Evolutionary conservation across 75 land plant genomes (phyloP), one percentile per base, ranked within the genome.

Genomic region (Cupressus sempervirens): DNA sequence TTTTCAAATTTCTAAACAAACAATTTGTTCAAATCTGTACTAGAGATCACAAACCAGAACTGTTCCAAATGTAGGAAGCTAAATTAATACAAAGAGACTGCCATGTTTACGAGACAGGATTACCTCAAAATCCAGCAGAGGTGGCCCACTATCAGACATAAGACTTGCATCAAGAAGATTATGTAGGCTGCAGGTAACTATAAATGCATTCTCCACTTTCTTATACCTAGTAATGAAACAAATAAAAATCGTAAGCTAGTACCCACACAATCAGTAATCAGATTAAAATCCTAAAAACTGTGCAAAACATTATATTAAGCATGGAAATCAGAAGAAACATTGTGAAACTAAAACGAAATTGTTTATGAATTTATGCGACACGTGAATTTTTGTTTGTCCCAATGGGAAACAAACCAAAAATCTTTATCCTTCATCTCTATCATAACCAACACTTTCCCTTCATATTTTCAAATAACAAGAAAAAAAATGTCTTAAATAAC

Each of bases 81-180:
- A 79, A 41, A 30, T 77, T 45, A 77, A 50, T 41, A 77, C 26
- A 41, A 3, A 79, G 13, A 70, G 0, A 70, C 45, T 23, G 80
- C 32, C 83, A 35, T 46, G 30, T 45, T 82, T 13, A 23, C 8
- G 50, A 77, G 16, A 45, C 56, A 46, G 62, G 65, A 43, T 32
- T 85, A 95, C 99, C 95, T 93, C 98, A 91, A 98, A 96, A 85
- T 98, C 99, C 70, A 98, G 94, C 68, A 96, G 81, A 65, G 96
- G 96, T 67, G 96, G 88, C 72, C 96, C 96, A 88, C 84, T 89
- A 82, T 92, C 94, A 76, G 93, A 91, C 54, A 90, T 50, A 48
- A 97, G 92, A n/a, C 93, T 91, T 14, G 98, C 96, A 89, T 89
- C 86, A 5, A 98, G 90, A 86, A 98, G 85, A 91, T 88, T 90